Percentiles rank a stretch among this genome's conserved stretches.
These are phyloP conservation scores for Ceratobasidium sp. DNA, from an alignment of 1,284 basidiomycete genomes.

Conservation along the genomic window DNA sequence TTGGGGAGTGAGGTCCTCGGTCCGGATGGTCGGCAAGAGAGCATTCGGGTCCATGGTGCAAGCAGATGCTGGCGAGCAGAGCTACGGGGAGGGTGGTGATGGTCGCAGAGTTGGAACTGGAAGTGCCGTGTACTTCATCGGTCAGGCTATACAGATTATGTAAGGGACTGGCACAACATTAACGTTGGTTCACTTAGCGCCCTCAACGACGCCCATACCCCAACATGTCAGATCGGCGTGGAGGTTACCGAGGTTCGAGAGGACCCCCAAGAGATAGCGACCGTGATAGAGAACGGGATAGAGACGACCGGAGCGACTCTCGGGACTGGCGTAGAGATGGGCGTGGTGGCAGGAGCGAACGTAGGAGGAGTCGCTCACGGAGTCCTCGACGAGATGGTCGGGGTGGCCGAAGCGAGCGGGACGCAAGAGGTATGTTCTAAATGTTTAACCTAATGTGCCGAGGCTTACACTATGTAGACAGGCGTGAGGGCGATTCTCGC, in stretches of 20 bases:
- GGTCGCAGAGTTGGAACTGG: slow-evolving; percentile 8
- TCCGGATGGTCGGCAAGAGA: slow-evolving; percentile 35
- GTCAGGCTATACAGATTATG: slow-evolving; percentile 32
- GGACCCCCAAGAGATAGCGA: slow-evolving; percentile 52
- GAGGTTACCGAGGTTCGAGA: slow-evolving; percentile 36
- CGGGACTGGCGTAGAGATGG: slow-evolving; percentile 47
- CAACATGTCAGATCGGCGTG: slow-evolving; percentile 43
- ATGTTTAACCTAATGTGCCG: neutral
- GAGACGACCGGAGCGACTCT: slow-evolving; percentile 50
- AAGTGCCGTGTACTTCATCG: slow-evolving; percentile 5
- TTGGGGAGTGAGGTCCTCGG: slow-evolving; percentile 31
- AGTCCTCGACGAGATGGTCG: slow-evolving; percentile 37
- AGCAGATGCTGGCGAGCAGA: neutral
- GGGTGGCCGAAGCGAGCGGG: slow-evolving; percentile 27
- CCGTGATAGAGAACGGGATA: slow-evolving; percentile 59
- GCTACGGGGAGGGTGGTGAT: slow-evolving; percentile 23
- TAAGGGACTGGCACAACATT: slow-evolving; percentile 5
- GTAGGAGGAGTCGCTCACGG: slow-evolving; percentile 51
- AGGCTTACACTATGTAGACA: slow-evolving; percentile 42
- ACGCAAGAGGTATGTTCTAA: slow-evolving; percentile 31
- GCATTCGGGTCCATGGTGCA: slow-evolving; percentile 16
- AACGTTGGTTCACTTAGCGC: slow-evolving; percentile 22
- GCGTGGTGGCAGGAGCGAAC: slow-evolving; percentile 48
- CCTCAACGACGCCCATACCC: neutral
- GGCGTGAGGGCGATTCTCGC: slow-evolving; percentile 45